Base-by-base conservation (phyloP, 257 asterid species). In the Cordia subcordata region DNA sequence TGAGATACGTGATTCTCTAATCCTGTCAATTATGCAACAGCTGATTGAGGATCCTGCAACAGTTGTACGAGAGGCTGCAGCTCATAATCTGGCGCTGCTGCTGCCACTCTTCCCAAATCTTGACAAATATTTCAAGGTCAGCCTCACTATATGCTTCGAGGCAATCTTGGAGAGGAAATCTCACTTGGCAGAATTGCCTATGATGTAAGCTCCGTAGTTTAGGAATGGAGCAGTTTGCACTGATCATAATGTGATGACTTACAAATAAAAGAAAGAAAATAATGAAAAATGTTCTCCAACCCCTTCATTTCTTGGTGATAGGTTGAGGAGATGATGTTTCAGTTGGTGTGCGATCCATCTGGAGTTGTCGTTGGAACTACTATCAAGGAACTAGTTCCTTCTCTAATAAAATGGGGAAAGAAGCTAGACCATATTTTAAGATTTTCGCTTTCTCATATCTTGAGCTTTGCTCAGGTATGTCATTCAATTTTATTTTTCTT, bases 41-140 rank as follows among this genome's bases (percentile, higher is more conserved):
- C 91, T 93, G 72, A 85, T 93, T 35, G 99, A 93, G 83, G 99
- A 93, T 79, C 77, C 99, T 56, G 99, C 97, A 68, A 83, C 82
- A 47, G 97, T 89, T 72, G 97, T 93, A 72, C 86, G 99, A 71
- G 97, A 93, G 82, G 95, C 99, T 67, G 88, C 99, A 60, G 92
- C 97, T 61, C 88, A 83, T 77, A 93, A 93, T 68, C 87, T 93
- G 79, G 96, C 99, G 61, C 77, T 93, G 88, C 80, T 93, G 89
- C 85, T 89, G 75, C 89, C 84, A 10, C 94, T 89, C 86, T 86
- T 93, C 84, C 99, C 96, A 75, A 93, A 85, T 72, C 73, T 79
- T 57, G 97, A 89, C 77, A 93, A 93, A 93, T 89, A 93, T 93
- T 81, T 87, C 96, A 93, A 93, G 99, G 99, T 93, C 97, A 93